Evolutionary conservation across 805 yeast species (phyloP).

Genomic region (Wickerhamia fluorescens): DNA sequence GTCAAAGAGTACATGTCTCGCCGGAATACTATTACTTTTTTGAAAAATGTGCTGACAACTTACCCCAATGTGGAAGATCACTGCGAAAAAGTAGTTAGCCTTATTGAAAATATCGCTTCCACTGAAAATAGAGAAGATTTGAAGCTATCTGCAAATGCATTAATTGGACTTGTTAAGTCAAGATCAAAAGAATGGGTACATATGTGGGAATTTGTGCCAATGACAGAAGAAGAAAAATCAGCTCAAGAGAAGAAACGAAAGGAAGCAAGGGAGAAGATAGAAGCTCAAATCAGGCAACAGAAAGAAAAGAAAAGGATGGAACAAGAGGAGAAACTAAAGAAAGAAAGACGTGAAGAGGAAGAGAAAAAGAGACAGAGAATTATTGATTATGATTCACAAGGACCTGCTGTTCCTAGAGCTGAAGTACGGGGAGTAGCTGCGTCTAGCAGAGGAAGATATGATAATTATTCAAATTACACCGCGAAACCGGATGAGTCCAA

Average conservation of each 20-base stretch:
- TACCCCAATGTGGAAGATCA: conserved; percentile 69
- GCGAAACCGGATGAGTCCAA: conserved; percentile 3
- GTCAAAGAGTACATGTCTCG: conserved; percentile 67
- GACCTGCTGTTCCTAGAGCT: conserved; percentile 6
- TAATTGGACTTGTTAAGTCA: conserved; percentile 58
- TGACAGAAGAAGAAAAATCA: conserved; percentile 38
- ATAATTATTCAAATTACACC: conserved; percentile 21
- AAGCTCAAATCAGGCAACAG: conserved; percentile 9
- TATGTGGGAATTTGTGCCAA: conserved; percentile 49
- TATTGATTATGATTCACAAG: conserved; percentile 7
- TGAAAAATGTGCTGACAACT: conserved; percentile 55
- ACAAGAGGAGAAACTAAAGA: conserved; percentile 3
- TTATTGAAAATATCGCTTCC: conserved; percentile 41
- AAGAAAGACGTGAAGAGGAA: conserved; percentile 6
- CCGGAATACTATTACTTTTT: conserved; percentile 69
- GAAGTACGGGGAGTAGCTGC: conserved; percentile 5
- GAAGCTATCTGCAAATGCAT: conserved; percentile 67
- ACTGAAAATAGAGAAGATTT: conserved; percentile 73
- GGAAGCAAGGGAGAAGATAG: conserved; percentile 10
- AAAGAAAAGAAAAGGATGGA: conserved; percentile 9
- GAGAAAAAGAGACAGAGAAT: conserved; percentile 6
- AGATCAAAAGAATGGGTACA: conserved; percentile 44
- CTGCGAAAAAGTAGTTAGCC: conserved; percentile 43
- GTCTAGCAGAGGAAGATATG: conserved; percentile 22
- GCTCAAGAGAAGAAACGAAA: conserved; percentile 17